phyloP scores from a whole-genome alignment of 768 basidiomycete genomes.

The Serpula lacrymans region DNA sequence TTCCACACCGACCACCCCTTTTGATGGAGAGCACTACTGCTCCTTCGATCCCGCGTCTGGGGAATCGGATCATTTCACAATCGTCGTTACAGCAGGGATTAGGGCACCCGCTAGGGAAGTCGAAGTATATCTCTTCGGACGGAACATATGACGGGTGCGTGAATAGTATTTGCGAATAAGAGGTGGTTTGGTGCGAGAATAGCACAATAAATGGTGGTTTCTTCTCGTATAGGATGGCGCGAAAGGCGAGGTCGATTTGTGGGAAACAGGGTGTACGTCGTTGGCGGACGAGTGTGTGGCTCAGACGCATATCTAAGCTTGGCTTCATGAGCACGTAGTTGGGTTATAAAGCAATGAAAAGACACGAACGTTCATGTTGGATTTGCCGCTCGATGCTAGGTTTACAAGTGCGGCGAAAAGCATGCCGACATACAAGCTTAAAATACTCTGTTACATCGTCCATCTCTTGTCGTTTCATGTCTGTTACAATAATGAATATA shows the following conservation, averaged over 20 bases:
- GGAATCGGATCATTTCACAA: slow-evolving; percentile 81
- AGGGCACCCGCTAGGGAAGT: slow-evolving; percentile 77
- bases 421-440: slow-evolving; percentile 64
- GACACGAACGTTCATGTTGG: slow-evolving; percentile 62
- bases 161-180: slow-evolving; percentile 81
- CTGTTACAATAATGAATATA: slow-evolving; percentile 74
- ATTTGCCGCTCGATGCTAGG: slow-evolving; percentile 65
- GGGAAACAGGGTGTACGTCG: slow-evolving; percentile 78
- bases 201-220: slow-evolving; percentile 72
- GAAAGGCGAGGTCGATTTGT: slow-evolving; percentile 74
- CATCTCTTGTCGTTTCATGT: slow-evolving; percentile 77
- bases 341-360: slow-evolving; percentile 3
- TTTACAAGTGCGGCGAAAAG: slow-evolving; percentile 58
- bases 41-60: slow-evolving; percentile 56
- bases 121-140: slow-evolving; percentile 67
- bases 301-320: slow-evolving; percentile 58
- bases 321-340: slow-evolving; percentile 6
- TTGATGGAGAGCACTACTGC: slow-evolving; percentile 64
- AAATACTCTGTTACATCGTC: slow-evolving; percentile 79
- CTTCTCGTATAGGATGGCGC: slow-evolving; percentile 74
- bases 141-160: slow-evolving; percentile 70
- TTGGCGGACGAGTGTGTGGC: slow-evolving; percentile 62
- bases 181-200: slow-evolving; percentile 77
- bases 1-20: slow-evolving; percentile 48
- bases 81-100: slow-evolving; percentile 79